These are phyloP conservation scores for Cucumis hystrix DNA, from an alignment of 306 rosid genomes.

Conservation along the genomic window DNA sequence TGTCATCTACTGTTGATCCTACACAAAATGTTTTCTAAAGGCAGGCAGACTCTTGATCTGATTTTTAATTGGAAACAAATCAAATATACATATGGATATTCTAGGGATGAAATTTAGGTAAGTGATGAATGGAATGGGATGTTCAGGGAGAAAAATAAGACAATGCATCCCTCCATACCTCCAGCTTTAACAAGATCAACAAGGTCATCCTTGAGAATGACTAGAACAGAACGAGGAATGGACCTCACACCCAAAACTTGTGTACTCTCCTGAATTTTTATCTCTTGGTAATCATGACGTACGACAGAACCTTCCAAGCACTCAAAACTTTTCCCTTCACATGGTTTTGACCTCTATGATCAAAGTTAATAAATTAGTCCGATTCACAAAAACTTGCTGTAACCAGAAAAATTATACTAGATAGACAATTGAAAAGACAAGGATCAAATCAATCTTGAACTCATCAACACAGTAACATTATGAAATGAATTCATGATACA, in stretches of 20 bases:
- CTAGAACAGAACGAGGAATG: slow-evolving; percentile 83
- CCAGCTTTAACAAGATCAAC: slow-evolving; percentile 94
- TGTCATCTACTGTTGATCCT: not conserved
- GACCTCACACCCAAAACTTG: slow-evolving; percentile 86
- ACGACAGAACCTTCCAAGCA: slow-evolving; percentile 65
- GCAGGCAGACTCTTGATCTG: not conserved
- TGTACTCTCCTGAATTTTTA: slow-evolving; percentile 88
- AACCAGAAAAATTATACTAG: not conserved
- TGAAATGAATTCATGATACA: not conserved
- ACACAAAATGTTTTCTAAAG: not conserved
- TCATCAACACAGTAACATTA: not conserved
- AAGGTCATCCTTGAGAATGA: slow-evolving; percentile 84
- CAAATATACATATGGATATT: not conserved
- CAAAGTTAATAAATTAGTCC: slow-evolving; percentile 11
- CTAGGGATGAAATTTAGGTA: not conserved
- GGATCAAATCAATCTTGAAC: not conserved
- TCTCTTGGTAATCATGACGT: slow-evolving; percentile 92
- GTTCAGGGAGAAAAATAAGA: not conserved
- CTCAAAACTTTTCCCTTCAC: slow-evolving; percentile 63
- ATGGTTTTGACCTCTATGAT: slow-evolving; percentile 45
- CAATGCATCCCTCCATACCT: slow-evolving; percentile 31
- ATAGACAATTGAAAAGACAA: not conserved
- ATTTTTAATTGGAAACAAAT: not conserved
- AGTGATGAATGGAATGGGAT: not conserved
- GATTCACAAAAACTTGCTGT: not conserved